phyloP scores from a whole-genome alignment of 2,329 filamentous ascomycete species.

The Neonectria coccinea region DNA sequence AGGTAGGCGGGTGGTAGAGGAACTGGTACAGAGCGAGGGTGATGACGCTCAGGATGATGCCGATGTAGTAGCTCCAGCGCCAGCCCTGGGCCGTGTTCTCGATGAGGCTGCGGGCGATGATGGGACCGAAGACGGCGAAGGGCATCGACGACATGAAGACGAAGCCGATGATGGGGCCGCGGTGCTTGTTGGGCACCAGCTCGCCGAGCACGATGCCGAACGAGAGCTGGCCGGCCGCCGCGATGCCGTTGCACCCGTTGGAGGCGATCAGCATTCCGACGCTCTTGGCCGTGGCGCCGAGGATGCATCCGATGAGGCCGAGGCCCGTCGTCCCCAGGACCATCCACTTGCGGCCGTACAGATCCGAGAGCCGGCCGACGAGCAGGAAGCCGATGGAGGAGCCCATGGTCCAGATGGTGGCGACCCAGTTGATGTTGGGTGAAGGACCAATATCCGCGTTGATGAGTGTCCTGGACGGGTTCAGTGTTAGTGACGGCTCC shows the following conservation, averaged over 20 bases:
- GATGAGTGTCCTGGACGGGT: slow-evolving; percentile 41
- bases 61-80: slow-evolving; percentile 64
- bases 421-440: slow-evolving; percentile 49
- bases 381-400: slow-evolving; percentile 55
- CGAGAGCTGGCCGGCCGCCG: slow-evolving; percentile 55
- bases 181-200: slow-evolving; percentile 57
- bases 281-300: slow-evolving; percentile 50
- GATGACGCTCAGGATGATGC: slow-evolving; percentile 57
- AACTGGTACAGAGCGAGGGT: slow-evolving; percentile 55
- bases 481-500: slow-evolving; percentile 6
- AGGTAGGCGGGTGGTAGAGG: slow-evolving; percentile 62
- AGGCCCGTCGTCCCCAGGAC: slow-evolving; percentile 50
- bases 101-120: slow-evolving; percentile 60
- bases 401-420: slow-evolving; percentile 54
- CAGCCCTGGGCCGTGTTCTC: slow-evolving; percentile 56
- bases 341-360: slow-evolving; percentile 58
- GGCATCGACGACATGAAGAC: slow-evolving; percentile 56
- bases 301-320: slow-evolving; percentile 53
- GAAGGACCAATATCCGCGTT: slow-evolving; percentile 50
- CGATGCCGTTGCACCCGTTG: slow-evolving; percentile 53
- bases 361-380: slow-evolving; percentile 56
- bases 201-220: slow-evolving; percentile 57
- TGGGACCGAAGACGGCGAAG: slow-evolving; percentile 58
- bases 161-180: slow-evolving; percentile 52
- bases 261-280: slow-evolving; percentile 53